These are phyloP conservation scores for Clarireedia monteithiana DNA, from an alignment of 2,329 filamentous ascomycete genomes.

Conservation along the genomic window DNA sequence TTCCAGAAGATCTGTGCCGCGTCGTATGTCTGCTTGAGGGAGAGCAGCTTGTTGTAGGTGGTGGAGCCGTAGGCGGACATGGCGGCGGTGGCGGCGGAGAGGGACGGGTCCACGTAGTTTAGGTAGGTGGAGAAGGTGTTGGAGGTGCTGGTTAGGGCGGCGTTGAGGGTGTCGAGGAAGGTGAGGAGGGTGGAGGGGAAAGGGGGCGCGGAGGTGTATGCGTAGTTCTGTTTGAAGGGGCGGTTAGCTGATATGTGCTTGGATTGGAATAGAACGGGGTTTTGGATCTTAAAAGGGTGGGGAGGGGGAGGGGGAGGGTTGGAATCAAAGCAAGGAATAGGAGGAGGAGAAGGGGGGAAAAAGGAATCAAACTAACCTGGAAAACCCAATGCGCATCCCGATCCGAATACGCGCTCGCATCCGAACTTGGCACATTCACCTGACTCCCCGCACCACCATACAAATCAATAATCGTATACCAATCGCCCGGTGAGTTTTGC, in stretches of 20 bases:
- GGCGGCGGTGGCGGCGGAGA: background rate
- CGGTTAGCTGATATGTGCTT: background rate
- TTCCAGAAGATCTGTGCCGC: conserved; percentile 13
- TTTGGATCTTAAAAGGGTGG: no score
- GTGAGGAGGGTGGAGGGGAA: background rate
- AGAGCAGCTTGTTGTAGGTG: conserved; percentile 9
- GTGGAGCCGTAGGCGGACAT: conserved; percentile 1
- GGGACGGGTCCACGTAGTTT: conserved; percentile 10
- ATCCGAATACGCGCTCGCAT: conserved; percentile 10
- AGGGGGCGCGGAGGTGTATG: conserved; percentile 5
- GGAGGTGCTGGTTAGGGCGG: conserved; percentile 13
- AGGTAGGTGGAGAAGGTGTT: conserved; percentile 12
- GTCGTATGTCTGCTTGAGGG: conserved; percentile 6
- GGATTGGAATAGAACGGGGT: no score
- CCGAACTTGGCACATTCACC: conserved; percentile 6
- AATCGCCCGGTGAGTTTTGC: conserved; percentile 2
- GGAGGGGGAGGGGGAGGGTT: no score
- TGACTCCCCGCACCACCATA: conserved; percentile 12
- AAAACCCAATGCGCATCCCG: conserved; percentile 13
- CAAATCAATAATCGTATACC: conserved; percentile 9
- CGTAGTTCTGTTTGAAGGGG: conserved; percentile 7
- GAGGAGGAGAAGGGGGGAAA: no score
- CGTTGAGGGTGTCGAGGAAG: conserved; percentile 10
- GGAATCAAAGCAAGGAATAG: no score
- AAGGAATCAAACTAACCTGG: background rate